Base-by-base conservation (phyloP, 768 basidiomycete species). In the Boletus vermiculosoides region DNA sequence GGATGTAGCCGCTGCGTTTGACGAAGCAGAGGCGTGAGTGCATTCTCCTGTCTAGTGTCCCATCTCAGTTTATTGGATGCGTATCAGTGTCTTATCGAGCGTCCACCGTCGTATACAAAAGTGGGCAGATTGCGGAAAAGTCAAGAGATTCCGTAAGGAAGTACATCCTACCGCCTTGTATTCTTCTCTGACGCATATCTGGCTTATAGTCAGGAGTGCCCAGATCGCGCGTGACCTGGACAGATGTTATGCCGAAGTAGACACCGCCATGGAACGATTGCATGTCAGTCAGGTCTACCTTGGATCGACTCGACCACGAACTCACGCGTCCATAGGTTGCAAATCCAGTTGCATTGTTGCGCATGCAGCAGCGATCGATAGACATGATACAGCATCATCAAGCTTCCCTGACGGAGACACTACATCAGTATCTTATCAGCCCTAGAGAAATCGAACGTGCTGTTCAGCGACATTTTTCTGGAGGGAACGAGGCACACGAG, bases 181-280 rank as follows among this genome's bases (percentile, higher is more conserved):
- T 36, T 12, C 22, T 23, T 28, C 16, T 60, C 53, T 69, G 41
- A 68, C 30, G 10, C 22, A 1, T 22, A 13, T 33, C 9, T 20
- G 22, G 13, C 8, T 46, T 28, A 5, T 37, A 84, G 83, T 79
- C 31, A 81, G 74, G 52, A 77, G 69, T 28, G 65, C 66, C 2
- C 79, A 81, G 22, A 82, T 84, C 37, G 76, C 71, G 49, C 69
- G 76, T n/a, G 76, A 76, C 7, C 73, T 84, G 37, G 76, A 78
- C 41, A 67, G 65, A 51, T 83, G 77, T 56, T 65, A 75, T 36
- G 63, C 64, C 16, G 79, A 83, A 20, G 68, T 83, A 30, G 68
- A 78, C 20, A 63, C 63, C 9, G 76, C 76, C 7, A 73, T 82
- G 59, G 71, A 72, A 34, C 66, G 73, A 31, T 75, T 83, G 57